phyloP scores from a whole-genome alignment of 2,329 filamentous ascomycete genomes.

The Chaetoscypha palmicola region DNA sequence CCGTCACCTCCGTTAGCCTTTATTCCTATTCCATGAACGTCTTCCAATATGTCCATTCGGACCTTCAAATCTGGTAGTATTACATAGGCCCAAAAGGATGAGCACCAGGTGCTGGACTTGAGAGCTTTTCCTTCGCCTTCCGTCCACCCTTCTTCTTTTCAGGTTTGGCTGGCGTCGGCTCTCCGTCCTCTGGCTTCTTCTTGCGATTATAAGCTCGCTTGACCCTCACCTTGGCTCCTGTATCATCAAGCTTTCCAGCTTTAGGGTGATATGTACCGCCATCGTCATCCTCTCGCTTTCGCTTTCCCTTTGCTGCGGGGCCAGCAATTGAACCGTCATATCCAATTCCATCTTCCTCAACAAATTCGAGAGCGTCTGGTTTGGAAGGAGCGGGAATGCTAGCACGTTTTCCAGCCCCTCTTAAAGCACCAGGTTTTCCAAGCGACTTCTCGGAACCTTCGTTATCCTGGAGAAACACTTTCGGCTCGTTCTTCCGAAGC shows the following conservation, averaged over 20 bases:
- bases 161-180: constrained; percentile 10
- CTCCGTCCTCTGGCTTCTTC: constrained; percentile 15
- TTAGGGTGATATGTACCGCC: constrained; percentile 50
- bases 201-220: constrained; percentile 23
- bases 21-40: not conserved
- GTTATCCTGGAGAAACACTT: constrained; percentile 67
- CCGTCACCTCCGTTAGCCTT: not conserved
- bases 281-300: constrained; percentile 45
- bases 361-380: constrained; percentile 30
- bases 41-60: not conserved
- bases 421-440: constrained; percentile 31
- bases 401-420: constrained; percentile 31
- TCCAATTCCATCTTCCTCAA: constrained; percentile 32
- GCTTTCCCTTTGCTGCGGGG: constrained; percentile 32
- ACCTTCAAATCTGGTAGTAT: constrained; percentile 1
- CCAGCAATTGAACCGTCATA: constrained; percentile 28
- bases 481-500: constrained; percentile 77
- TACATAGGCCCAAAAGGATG: constrained; percentile 9
- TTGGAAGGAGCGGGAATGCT: constrained; percentile 29
- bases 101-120: constrained; percentile 25
- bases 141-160: constrained; percentile 33
- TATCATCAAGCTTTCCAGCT: constrained; percentile 34
- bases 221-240: constrained; percentile 20
- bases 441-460: constrained; percentile 37
- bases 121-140: constrained; percentile 52